Evolutionary conservation across 768 basidiomycete species (phyloP), one percentile per base, ranked within the genome.

Genomic region (Trametes gibbosa): DNA sequence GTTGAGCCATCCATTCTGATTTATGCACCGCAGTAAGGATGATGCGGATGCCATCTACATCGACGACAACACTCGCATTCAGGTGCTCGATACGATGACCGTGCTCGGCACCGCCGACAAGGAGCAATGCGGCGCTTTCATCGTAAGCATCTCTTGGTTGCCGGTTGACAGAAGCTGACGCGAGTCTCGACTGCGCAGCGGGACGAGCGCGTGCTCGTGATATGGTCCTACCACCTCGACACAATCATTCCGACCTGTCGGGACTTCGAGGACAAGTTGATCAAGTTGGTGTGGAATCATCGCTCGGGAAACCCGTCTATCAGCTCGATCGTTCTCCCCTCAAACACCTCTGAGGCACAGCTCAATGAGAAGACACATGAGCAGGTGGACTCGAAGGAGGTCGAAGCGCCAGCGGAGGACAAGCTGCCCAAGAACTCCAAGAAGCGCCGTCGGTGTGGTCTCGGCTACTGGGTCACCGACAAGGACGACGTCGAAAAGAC

Each of bases 71-170:
- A 95, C 92, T 1, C 87, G 91, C 3, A 95, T 95, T 51, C 93
- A 95, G 72, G 84, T 95, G 56, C 71, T 95, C 25, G 87, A 90
- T 59, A 82, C 82, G 16, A 84, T 95, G 63, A 67, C 69, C 51
- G 77, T 82, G 50, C 76, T 95, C 41, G 83, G 86, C 3, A 79
- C 81, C 45, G 92, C 92, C 12, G 90, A 95, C 69, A 95, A 94
- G 75, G 92, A 95, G 68, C 92, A 95, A 66, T 92, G 89, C 50
- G 93, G 87, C 21, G 93, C 93, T 8, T 95, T 95, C 70, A 81
- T 93, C 53, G 90, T 88, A 70, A 68, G 82, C 78, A 23, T 16
- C 5, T 46, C 19, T 45, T 40, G 5, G n/a, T n/a, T 16, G 2
- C 27, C 14, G 5, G 27, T 14, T 34, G 21, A 4, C 2, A 16